Evolutionary conservation across 176 grass and related monocot genomes (phyloP).

Genomic region (Oryza punctata): DNA sequence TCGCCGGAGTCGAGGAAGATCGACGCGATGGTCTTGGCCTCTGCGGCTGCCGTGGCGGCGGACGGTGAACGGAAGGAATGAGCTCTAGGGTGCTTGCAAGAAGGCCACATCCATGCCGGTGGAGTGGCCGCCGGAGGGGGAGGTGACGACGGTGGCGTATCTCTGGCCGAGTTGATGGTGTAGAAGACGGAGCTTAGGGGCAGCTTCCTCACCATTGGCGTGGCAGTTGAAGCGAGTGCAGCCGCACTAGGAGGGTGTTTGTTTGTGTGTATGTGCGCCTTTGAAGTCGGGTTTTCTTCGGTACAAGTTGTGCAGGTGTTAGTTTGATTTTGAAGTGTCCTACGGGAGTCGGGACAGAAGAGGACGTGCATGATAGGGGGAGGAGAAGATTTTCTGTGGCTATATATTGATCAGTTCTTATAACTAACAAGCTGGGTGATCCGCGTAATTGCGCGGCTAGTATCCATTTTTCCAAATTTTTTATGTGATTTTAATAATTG

Average conservation of each 20-base stretch:
- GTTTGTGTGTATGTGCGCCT: neutral
- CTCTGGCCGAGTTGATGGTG: slow-evolving; percentile 42
- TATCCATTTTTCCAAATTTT: too few species aligned
- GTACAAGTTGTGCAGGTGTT: neutral
- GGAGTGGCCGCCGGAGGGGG: slow-evolving; percentile 20
- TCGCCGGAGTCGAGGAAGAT: slow-evolving; percentile 69
- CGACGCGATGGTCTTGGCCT: slow-evolving; percentile 50
- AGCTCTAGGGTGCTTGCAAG: slow-evolving; percentile 66
- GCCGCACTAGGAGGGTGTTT: neutral
- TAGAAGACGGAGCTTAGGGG: slow-evolving; percentile 58
- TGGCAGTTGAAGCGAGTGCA: slow-evolving; percentile 19
- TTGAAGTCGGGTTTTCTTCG: slow-evolving; percentile 2
- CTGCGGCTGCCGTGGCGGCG: neutral
- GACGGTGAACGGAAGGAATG: slow-evolving; percentile 37
- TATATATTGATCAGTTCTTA: neutral
- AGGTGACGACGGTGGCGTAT: slow-evolving; percentile 29
- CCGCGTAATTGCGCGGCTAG: too few species aligned
- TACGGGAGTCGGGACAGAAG: neutral
- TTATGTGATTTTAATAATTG: too few species aligned
- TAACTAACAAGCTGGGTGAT: too few species aligned
- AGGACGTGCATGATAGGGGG: neutral
- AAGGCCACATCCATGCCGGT: slow-evolving; percentile 69
- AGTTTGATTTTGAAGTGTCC: neutral
- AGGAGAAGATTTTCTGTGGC: neutral
- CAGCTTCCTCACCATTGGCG: slow-evolving; percentile 59